Evolutionary conservation across 495 filamentous ascomycete species (phyloP).

Genomic region (Daldinia concentrica): DNA sequence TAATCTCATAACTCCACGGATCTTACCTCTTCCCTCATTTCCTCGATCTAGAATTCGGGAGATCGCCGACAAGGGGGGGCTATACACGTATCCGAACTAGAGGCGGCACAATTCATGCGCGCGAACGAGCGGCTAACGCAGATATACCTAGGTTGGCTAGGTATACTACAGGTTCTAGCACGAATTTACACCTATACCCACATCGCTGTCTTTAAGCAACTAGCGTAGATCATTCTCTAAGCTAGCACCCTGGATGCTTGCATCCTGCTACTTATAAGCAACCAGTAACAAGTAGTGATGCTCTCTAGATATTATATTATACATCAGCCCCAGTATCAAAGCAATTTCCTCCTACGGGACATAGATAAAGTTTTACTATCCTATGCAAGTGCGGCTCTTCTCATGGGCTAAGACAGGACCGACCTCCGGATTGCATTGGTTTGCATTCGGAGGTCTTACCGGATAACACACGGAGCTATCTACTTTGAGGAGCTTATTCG

Average conservation of each 20-base stretch:
- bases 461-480: background rate
- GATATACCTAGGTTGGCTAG: background rate
- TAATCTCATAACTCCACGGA: background rate
- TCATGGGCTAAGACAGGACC: background rate
- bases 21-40: background rate
- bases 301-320: too few species aligned
- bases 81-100: background rate
- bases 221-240: background rate
- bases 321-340: background rate
- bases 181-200: too few species aligned
- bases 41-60: slow-evolving; percentile 7
- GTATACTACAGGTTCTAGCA: background rate
- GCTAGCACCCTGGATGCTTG: background rate
- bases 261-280: background rate
- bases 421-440: background rate
- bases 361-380: background rate
- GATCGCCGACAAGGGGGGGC: background rate
- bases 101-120: too few species aligned
- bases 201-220: too few species aligned
- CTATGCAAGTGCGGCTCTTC: too few species aligned
- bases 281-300: background rate
- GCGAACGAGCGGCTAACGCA: background rate
- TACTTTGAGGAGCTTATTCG: background rate
- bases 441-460: background rate
- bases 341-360: background rate